Evolutionary conservation across 2,329 filamentous ascomycete genomes (phyloP), one percentile per base, ranked within the genome.

Genomic region (Aschersonia sp.): DNA sequence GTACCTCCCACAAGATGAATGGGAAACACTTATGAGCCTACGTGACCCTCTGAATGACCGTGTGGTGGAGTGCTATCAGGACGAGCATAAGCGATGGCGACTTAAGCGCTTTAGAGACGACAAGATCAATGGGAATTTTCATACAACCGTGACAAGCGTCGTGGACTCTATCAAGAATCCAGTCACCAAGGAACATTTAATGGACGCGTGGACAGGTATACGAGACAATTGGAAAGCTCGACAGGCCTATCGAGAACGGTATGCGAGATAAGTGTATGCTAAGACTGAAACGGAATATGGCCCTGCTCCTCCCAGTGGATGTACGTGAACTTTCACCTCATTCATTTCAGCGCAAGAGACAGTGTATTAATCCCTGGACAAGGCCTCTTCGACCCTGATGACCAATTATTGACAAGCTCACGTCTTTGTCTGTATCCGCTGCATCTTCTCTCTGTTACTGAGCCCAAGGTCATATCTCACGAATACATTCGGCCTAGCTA

Each of bases 81-180:
- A 95, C 59, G 71, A 78, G 2, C 65, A 81, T 49, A 77, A 77
- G 20, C 72, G 82, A 29, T 98, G 92, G 92, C 80, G 89, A 50
- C 86, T 87, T 62, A 83, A 92, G 56, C 81, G 89, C 31, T 91
- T 96, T 65, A 77, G 92, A 47, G 89, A 97, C 58, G 92, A 98
- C 65, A 98, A 98, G 68, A 71, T 73, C 31, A 84, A 95, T 55
- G 89, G 86, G 0, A 98, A 98, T 59, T 89, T 97, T 65, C 83
- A 85, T 51, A 81, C 72, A 20, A 91, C 86, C 0, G 87, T 96
- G 1, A 72, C 81, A 30, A 94, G 85, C 61, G 92, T 98, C 4
- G 74, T 96, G 50, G 83, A 91, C 54, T 94, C 87, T 64, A 97
- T 98, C 56, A 75, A 80, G 51, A 88, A 96, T 58, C 81, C 80